Conservation (phyloP, 2,329 filamentous ascomycete species). For the Lachnellula suecica region DNA sequence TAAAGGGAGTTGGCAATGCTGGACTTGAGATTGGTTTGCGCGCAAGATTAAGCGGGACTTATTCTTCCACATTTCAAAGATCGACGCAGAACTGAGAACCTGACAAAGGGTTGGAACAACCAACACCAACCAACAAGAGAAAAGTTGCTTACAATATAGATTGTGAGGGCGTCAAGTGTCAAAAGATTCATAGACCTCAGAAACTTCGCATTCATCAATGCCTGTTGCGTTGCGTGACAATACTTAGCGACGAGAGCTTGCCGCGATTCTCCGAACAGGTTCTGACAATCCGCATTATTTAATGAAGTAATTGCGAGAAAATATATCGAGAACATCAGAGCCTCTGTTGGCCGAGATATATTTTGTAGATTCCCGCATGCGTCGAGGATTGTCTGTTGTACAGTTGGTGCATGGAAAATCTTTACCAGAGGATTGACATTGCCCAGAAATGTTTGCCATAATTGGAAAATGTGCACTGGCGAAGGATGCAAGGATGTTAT, state of each 20-base stretch:
- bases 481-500: slow-evolving; percentile 53
- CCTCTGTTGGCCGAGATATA: slow-evolving; percentile 52
- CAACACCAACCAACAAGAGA: slow-evolving; percentile 1
- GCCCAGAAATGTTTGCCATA: slow-evolving; percentile 70
- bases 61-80: too few species aligned
- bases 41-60: too few species aligned
- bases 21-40: too few species aligned
- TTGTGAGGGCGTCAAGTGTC: slow-evolving; percentile 65
- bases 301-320: slow-evolving; percentile 54
- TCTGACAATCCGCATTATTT: slow-evolving; percentile 52
- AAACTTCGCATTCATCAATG: slow-evolving; percentile 66
- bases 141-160: slow-evolving; percentile 59
- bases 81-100: too few species aligned
- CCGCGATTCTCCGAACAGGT: slow-evolving; percentile 54
- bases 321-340: slow-evolving; percentile 66
- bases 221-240: slow-evolving; percentile 61
- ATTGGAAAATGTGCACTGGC: slow-evolving; percentile 58
- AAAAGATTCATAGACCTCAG: slow-evolving; percentile 63
- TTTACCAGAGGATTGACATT: slow-evolving; percentile 71
- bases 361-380: slow-evolving; percentile 51
- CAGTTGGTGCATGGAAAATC: slow-evolving; percentile 64
- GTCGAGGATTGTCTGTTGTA: slow-evolving; percentile 64
- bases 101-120: too few species aligned
- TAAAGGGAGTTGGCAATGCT: too few species aligned
- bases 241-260: slow-evolving; percentile 51